phyloP scores from a whole-genome alignment of 106 monocot species.

The Xerophyta viscosa region DNA sequence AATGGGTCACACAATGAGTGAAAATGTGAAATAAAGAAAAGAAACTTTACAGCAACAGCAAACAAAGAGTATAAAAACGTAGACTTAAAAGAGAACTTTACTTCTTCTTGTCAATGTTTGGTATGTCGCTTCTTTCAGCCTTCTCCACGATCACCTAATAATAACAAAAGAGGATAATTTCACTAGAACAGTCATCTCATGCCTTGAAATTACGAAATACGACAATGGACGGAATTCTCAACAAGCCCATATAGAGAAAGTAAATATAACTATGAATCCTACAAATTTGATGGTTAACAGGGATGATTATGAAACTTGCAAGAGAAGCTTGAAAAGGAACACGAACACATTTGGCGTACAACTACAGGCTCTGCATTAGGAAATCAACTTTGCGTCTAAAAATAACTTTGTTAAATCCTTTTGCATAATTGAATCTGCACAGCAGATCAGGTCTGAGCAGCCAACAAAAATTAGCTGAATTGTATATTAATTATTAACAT shows the following conservation, averaged over 20 bases:
- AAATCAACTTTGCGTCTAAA: no score
- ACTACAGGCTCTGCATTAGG: no score
- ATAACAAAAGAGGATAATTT: not conserved
- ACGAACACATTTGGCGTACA: no score
- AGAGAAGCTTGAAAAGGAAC: no score
- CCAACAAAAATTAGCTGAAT: no score
- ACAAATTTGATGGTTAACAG: not conserved
- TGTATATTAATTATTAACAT: no score
- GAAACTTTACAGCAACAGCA: not conserved
- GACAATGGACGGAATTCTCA: no score
- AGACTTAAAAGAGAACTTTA: slow-evolving; percentile 2
- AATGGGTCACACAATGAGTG: not conserved
- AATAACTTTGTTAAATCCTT: no score
- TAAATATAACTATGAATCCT: not conserved
- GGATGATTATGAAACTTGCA: not conserved
- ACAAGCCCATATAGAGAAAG: not conserved
- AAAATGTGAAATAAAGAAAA: not conserved
- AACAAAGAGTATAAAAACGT: not conserved
- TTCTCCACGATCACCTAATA: slow-evolving; percentile 34
- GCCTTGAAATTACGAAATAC: not conserved
- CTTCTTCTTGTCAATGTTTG: slow-evolving; percentile 32
- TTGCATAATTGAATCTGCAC: no score
- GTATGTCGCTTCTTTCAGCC: slow-evolving; percentile 34
- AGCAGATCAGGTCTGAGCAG: no score
- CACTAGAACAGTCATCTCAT: not conserved